Evolutionary conservation across 2,329 filamentous ascomycete genomes (phyloP), one percentile per base, ranked within the genome.

Genomic region (Arthroderma uncinatum): DNA sequence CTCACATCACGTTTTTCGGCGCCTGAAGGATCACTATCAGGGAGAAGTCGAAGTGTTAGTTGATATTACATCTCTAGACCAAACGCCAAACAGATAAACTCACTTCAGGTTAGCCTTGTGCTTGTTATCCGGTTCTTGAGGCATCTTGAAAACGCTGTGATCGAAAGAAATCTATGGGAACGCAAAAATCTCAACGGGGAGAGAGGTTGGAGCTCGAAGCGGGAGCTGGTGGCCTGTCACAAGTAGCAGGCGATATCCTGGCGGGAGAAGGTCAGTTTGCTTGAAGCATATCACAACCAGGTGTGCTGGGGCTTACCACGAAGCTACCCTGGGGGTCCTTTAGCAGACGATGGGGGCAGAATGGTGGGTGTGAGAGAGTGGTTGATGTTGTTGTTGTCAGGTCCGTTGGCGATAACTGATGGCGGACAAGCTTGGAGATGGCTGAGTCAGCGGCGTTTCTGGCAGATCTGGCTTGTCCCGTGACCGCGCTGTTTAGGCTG

Each of bases 61-160:
- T 19, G 7, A 54, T 40, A 55, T 23, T 44, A 34, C 39, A 57
- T 58, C 19, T 59, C 47, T 61, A 52, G 59, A 53, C 25, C 48
- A 54, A 50, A n/a, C 37, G 54, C 40, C 55, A 34, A 19, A 57
- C 10, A 37, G n/a, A 12, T n/a, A 19, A 57, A 76, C 87, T 71
- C 82, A 92, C 88, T 82, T 81, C 74, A 92, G 73, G 75, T 92
- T 87, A 73, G 85, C 85, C 84, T 89, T 90, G 60, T 87, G 71
- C 42, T 68, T 69, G 65, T 80, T 75, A 66, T 80, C 79, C 61
- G 83, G 82, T 70, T 87, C 82, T 64, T 82, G 74, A 73, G 85
- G 83, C 87, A 90, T 90, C 64, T 74, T 86, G 81, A 64, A 56
- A 59, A 61, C 60, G 63, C 58, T 36, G 61, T 64, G 57, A 60